Percentiles rank a stretch among this genome's conserved stretches.
phyloP scores from a whole-genome alignment of 2,329 filamentous ascomycete genomes.

The Pseudogymnoascus verrucosus region DNA sequence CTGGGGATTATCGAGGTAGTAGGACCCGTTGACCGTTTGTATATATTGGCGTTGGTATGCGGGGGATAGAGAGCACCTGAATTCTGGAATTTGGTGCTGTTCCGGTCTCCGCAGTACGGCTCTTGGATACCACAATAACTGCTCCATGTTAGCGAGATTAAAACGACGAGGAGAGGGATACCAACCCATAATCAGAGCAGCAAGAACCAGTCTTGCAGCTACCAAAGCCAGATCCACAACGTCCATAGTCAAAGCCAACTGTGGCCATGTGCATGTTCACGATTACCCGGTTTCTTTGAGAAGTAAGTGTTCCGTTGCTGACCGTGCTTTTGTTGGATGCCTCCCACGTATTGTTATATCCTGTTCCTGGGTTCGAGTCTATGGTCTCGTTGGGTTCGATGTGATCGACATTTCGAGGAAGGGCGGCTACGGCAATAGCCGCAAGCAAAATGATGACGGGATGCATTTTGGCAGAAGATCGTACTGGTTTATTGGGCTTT shows the following conservation, averaged over 20 bases:
- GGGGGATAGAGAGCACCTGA: not conserved
- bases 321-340: not conserved
- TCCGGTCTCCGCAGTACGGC: not conserved
- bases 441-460: not conserved
- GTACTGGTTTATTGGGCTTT: not conserved
- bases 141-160: not conserved
- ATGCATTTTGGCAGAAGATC: not conserved
- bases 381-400: not conserved
- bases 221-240: constrained; percentile 23
- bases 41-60: not conserved
- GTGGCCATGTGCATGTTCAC: not conserved
- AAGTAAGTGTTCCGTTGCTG: not conserved
- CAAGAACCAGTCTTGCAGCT: constrained; percentile 20
- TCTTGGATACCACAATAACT: constrained; percentile 2
- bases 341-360: not conserved
- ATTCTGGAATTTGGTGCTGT: not conserved
- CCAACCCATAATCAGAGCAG: constrained; percentile 16
- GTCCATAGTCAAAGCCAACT: not conserved
- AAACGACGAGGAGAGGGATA: not conserved
- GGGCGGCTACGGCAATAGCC: not conserved
- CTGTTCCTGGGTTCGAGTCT: not conserved
- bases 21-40: not conserved
- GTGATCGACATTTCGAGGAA: not conserved
- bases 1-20: not conserved
- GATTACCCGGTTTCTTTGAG: not conserved